These are phyloP conservation scores for Acer negundo DNA, from an alignment of 345 rosid genomes.

Conservation along the genomic window DNA sequence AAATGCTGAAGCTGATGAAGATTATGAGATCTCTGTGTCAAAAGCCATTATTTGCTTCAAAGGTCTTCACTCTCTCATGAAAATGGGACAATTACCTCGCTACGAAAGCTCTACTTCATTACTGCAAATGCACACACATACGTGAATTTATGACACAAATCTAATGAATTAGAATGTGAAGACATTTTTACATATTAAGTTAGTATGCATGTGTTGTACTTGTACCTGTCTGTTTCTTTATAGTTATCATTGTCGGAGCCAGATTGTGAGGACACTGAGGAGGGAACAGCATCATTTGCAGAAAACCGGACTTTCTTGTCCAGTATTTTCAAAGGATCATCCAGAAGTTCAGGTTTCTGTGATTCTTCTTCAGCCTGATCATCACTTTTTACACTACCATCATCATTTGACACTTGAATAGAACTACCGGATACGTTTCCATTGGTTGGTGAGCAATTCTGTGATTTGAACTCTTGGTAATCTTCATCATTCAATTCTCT, in stretches of 20 bases:
- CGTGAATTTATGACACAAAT: background rate
- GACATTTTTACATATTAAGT: background rate
- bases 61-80: constrained; percentile 34
- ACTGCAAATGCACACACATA: background rate
- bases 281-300: constrained; percentile 16
- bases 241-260: constrained; percentile 22
- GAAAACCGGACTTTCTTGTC: constrained; percentile 30
- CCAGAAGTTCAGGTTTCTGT: constrained; percentile 10
- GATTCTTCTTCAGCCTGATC: constrained; percentile 12
- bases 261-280: constrained; percentile 20
- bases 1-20: constrained; percentile 43
- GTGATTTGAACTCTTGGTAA: constrained; percentile 26
- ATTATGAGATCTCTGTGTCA: constrained; percentile 44
- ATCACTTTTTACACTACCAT: constrained; percentile 10
- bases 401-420: constrained; percentile 21
- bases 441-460: constrained; percentile 20
- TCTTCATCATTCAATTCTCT: constrained; percentile 29
- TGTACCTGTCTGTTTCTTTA: constrained; percentile 42
- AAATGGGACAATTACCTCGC: background rate
- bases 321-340: constrained; percentile 20
- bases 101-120: background rate
- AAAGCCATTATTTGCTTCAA: constrained; percentile 44
- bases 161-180: background rate
- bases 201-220: constrained; percentile 23
- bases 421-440: constrained; percentile 28